These are phyloP conservation scores for Rehmannia glutinosa DNA, from an alignment of 257 asterid genomes.

Conservation along the genomic window DNA sequence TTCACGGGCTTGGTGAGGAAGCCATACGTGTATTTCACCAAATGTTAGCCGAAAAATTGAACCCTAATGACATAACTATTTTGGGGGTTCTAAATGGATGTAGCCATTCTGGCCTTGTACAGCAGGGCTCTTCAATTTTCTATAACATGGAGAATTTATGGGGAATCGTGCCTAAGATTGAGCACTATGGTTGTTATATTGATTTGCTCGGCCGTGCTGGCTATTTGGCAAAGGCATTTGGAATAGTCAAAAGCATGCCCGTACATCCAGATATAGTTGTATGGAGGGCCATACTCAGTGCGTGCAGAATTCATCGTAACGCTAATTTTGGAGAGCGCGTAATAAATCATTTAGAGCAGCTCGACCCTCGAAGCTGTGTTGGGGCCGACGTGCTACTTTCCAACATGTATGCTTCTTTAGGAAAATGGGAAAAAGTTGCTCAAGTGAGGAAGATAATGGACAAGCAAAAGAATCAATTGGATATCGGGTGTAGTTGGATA, in stretches of 20 bases:
- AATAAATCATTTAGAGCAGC: constrained; percentile 37
- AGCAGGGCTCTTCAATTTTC: constrained; percentile 59
- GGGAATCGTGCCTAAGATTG: constrained; percentile 55
- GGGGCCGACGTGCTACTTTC: constrained; percentile 64
- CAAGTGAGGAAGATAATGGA: constrained; percentile 39
- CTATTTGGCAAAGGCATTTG: constrained; percentile 67
- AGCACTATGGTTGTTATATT: constrained; percentile 75
- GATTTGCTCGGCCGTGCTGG: constrained; percentile 90
- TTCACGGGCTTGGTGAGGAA: constrained; percentile 61
- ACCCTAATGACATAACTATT: constrained; percentile 57
- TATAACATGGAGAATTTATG: constrained; percentile 54
- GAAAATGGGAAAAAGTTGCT: constrained; percentile 66
- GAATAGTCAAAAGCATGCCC: constrained; percentile 54
- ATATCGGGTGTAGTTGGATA: constrained; percentile 73
- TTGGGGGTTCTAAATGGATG: constrained; percentile 72
- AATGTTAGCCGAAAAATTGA: constrained; percentile 51
- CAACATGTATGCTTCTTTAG: constrained; percentile 71
- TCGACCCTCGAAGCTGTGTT: constrained; percentile 24
- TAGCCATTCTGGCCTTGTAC: constrained; percentile 75
- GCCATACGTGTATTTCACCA: constrained; percentile 42
- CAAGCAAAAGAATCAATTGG: constrained; percentile 32
- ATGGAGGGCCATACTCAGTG: constrained; percentile 80
- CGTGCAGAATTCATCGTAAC: constrained; percentile 65
- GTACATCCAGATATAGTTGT: constrained; percentile 53
- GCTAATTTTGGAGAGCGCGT: constrained; percentile 49